These are phyloP conservation scores for Tulasnella sp. DNA, from an alignment of 768 basidiomycete species.

Conservation along the genomic window DNA sequence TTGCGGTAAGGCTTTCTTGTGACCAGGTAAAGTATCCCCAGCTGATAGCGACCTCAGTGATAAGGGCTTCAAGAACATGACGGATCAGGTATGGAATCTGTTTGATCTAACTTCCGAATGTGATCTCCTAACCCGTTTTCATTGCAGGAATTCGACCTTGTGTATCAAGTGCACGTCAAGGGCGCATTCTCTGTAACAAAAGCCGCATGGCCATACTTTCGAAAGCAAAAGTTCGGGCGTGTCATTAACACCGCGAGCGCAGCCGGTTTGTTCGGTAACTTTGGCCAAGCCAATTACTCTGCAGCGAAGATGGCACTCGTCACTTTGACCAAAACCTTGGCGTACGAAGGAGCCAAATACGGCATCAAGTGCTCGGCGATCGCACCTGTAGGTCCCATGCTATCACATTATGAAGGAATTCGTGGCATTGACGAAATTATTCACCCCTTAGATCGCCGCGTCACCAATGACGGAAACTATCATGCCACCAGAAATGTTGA, in stretches of 20 bases:
- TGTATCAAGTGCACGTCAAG: constrained; percentile 84
- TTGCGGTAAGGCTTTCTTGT: constrained; percentile 40
- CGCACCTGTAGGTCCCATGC: constrained; percentile 58
- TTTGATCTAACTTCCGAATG: background rate
- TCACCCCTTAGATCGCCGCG: constrained; percentile 63
- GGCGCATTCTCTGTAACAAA: constrained; percentile 88
- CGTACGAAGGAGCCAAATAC: constrained; percentile 86
- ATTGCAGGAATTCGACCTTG: constrained; percentile 68
- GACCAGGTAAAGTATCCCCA: background rate
- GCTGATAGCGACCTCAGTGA: background rate
- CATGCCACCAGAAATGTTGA: constrained; percentile 90
- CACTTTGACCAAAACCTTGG: constrained; percentile 85
- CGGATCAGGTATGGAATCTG: constrained; percentile 46
- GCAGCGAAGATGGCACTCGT: constrained; percentile 96
- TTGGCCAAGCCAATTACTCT: constrained; percentile 96
- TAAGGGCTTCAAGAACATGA: constrained; percentile 80
- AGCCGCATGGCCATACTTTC: constrained; percentile 92
- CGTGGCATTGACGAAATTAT: background rate
- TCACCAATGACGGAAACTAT: constrained; percentile 92
- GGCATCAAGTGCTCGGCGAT: constrained; percentile 79
- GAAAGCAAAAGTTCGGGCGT: constrained; percentile 89
- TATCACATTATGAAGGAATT: background rate
- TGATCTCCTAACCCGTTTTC: background rate
- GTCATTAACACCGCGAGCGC: constrained; percentile 92
- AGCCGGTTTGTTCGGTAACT: constrained; percentile 90